phyloP scores from a whole-genome alignment of 495 filamentous ascomycete genomes.

The Neurospora sp. region DNA sequence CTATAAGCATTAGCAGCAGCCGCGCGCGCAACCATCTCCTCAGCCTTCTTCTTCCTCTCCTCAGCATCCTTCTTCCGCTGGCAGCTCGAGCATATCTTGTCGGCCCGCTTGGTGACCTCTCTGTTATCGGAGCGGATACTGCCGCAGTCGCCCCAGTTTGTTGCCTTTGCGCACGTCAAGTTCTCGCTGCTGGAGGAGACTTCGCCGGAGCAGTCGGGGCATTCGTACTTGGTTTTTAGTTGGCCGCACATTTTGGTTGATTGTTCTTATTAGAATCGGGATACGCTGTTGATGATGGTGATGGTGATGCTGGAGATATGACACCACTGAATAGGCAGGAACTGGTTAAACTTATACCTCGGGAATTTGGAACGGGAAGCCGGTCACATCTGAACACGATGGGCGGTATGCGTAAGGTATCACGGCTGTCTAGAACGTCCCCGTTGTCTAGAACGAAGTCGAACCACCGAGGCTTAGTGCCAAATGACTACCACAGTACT shows the following conservation, averaged over 20 bases:
- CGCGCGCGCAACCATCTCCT: background rate
- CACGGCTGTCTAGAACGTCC: background rate
- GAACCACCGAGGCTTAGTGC: background rate
- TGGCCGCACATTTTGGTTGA: background rate
- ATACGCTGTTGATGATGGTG: background rate
- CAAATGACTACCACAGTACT: background rate
- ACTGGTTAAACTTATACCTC: background rate
- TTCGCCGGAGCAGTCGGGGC: background rate
- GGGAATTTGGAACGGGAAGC: background rate
- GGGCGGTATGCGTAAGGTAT: background rate
- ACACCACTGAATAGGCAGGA: background rate
- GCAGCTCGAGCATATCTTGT: background rate
- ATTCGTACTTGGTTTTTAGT: background rate
- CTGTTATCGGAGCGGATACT: background rate
- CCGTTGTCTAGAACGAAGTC: background rate
- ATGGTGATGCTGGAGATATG: background rate
- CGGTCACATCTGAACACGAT: background rate
- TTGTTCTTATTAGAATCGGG: no score
- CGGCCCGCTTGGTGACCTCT: background rate
- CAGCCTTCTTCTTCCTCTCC: background rate
- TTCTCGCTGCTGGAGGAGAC: background rate
- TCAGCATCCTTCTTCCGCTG: background rate
- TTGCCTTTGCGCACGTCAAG: background rate
- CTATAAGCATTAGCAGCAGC: background rate
- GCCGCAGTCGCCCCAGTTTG: background rate